Conservation (phyloP, 2,329 filamentous ascomycete genomes). For the Xylariaceae sp. region DNA sequence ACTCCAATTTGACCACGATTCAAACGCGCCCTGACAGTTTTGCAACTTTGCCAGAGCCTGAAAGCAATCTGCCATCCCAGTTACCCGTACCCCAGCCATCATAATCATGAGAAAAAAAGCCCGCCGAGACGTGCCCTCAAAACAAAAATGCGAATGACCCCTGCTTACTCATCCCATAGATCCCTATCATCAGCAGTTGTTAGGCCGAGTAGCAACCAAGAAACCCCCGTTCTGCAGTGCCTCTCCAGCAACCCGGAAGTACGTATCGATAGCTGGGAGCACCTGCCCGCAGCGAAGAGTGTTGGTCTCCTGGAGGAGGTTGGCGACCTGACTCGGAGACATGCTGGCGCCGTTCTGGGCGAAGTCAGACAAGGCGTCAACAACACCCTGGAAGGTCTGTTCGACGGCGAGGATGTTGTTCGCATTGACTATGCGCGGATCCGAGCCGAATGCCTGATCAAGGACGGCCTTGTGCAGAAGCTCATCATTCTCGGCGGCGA, state of each 20-base stretch:
- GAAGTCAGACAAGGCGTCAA: conserved; percentile 17
- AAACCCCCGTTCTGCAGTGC: conserved; percentile 12
- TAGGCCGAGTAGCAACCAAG: conserved; percentile 13
- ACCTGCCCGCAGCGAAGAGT: conserved; percentile 15
- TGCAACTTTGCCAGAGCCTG: too few relatives aligned
- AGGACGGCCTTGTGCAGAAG: conserved; percentile 23
- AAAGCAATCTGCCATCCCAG: too few relatives aligned
- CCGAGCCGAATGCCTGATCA: conserved; percentile 9
- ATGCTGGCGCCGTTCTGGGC: conserved; percentile 12
- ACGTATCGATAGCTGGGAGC: conserved; percentile 25
- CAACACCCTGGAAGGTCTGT: conserved; percentile 24
- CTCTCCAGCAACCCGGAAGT: conserved; percentile 20
- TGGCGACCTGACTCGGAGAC: not conserved
- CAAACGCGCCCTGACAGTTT: too few relatives aligned
- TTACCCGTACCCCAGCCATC: too few relatives aligned
- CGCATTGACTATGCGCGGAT: conserved; percentile 7
- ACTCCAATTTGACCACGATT: too few relatives aligned
- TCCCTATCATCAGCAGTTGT: conserved; percentile 15
- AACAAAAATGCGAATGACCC: too few relatives aligned
- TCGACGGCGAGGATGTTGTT: conserved; percentile 19
- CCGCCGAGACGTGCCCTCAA: too few relatives aligned
- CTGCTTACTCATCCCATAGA: not conserved
- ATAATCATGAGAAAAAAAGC: too few relatives aligned
- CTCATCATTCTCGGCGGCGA: conserved; percentile 26
- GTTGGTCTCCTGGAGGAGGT: conserved; percentile 16